phyloP scores from a whole-genome alignment of 805 yeast genomes.

The Metschnikowia peoriensis region DNA sequence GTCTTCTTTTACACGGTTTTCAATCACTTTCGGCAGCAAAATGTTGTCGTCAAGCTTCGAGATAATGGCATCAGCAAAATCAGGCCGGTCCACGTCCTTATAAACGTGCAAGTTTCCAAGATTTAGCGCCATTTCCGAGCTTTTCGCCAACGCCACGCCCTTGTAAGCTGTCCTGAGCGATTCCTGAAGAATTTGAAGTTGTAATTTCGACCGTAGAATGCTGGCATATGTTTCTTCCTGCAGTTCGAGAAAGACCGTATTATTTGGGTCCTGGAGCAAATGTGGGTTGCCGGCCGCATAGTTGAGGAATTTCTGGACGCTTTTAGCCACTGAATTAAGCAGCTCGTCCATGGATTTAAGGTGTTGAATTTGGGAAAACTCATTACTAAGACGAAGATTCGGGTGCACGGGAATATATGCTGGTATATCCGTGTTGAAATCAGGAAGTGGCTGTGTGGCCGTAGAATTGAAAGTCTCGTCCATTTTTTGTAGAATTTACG shows the following conservation, averaged over 20 bases:
- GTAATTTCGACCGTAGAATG: constrained; percentile 10
- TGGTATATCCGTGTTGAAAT: constrained; percentile 13
- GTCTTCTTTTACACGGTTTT: constrained; percentile 9
- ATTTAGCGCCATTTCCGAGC: constrained; percentile 12
- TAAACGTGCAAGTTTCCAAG: constrained; percentile 13
- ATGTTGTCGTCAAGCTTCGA: constrained; percentile 1
- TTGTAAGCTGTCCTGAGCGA: constrained; percentile 13
- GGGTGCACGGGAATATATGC: constrained; percentile 18
- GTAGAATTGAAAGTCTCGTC: not conserved
- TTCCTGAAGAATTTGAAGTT: constrained; percentile 11
- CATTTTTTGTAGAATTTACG: not conserved
- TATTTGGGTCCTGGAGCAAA: constrained; percentile 7
- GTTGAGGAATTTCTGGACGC: constrained; percentile 12
- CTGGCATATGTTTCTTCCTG: constrained; percentile 11
- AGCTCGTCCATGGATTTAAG: constrained; percentile 14
- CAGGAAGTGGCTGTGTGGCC: constrained; percentile 5
- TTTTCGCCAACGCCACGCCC: constrained; percentile 9
- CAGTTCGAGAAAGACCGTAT: constrained; percentile 7
- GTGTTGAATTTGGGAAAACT: constrained; percentile 11
- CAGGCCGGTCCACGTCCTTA: constrained; percentile 4
- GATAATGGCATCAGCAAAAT: constrained; percentile 16
- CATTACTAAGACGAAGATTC: constrained; percentile 14
- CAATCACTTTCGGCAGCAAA: not conserved
- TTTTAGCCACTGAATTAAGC: constrained; percentile 5
- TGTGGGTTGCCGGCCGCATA: constrained; percentile 10